Evolutionary conservation across 768 basidiomycete species (phyloP).

Genomic region (Termitomyces sp.): DNA sequence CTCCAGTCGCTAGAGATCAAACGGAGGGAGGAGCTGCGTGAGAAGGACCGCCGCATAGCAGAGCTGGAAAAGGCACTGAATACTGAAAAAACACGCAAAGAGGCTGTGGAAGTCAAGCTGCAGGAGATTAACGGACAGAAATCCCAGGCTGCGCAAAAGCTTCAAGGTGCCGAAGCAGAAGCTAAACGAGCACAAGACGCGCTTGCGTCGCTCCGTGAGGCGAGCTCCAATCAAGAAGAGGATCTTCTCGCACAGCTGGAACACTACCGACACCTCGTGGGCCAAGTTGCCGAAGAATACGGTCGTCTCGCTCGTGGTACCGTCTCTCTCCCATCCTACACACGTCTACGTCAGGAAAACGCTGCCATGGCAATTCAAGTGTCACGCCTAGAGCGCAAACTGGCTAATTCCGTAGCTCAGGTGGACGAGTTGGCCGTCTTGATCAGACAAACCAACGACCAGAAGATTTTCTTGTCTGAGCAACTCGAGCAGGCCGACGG

Average conservation of each 20-base stretch:
- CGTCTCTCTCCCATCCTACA: slow-evolving; percentile 29
- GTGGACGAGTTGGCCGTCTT: slow-evolving; percentile 59
- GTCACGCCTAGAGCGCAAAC: slow-evolving; percentile 58
- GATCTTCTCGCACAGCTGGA: slow-evolving; percentile 46
- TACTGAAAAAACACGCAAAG: slow-evolving; percentile 46
- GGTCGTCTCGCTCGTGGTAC: slow-evolving; percentile 41
- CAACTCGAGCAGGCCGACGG: slow-evolving; percentile 26
- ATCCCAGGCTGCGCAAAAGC: slow-evolving; percentile 20
- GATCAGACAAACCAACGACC: slow-evolving; percentile 50
- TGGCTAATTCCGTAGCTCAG: slow-evolving; percentile 63
- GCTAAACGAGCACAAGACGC: slow-evolving; percentile 26
- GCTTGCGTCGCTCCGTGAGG: slow-evolving; percentile 24
- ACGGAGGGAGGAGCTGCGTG: slow-evolving; percentile 48
- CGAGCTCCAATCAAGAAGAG: slow-evolving; percentile 33
- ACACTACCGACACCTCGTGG: slow-evolving; percentile 39
- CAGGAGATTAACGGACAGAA: slow-evolving; percentile 39
- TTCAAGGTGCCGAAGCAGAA: slow-evolving; percentile 32
- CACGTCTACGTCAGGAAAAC: slow-evolving; percentile 34
- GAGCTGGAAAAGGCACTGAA: slow-evolving; percentile 51
- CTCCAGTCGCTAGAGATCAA: slow-evolving; percentile 43
- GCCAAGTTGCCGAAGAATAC: slow-evolving; percentile 48
- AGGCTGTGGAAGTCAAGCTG: slow-evolving; percentile 36
- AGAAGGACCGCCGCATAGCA: slow-evolving; percentile 45
- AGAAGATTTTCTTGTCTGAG: slow-evolving; percentile 38
- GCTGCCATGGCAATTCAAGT: slow-evolving; percentile 32